phyloP scores from a whole-genome alignment of 306 rosid species.

The Betula pendula region DNA sequence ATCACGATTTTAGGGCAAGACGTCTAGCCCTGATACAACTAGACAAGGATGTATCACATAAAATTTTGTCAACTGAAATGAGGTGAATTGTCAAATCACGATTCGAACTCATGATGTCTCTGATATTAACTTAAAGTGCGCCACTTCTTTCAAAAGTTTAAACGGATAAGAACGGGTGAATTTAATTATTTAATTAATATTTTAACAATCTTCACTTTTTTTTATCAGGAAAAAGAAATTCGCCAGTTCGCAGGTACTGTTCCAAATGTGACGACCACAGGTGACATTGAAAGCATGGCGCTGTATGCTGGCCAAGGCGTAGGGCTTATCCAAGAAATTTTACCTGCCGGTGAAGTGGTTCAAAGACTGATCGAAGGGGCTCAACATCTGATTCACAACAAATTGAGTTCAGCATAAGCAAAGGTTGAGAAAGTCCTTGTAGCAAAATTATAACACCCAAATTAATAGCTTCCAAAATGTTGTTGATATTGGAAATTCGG shows the following conservation, averaged over 20 bases:
- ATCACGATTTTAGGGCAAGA: too few relatives aligned
- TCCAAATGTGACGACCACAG: conserved; percentile 60
- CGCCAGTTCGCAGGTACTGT: conserved; percentile 61
- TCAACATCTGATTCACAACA: conserved; percentile 48
- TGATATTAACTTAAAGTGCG: too few relatives aligned
- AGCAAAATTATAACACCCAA: too few relatives aligned
- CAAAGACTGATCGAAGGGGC: conserved; percentile 74
- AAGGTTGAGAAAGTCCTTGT: background rate
- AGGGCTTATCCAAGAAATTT: conserved; percentile 66
- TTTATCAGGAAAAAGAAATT: conserved; percentile 70
- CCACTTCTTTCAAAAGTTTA: too few relatives aligned
- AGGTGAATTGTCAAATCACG: too few relatives aligned
- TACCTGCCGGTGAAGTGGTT: conserved; percentile 70
- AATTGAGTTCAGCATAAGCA: conserved; percentile 25
- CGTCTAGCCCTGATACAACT: too few relatives aligned
- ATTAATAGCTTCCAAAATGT: background rate
- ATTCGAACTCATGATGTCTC: too few relatives aligned
- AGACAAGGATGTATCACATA: too few relatives aligned
- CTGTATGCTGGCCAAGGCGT: conserved; percentile 85
- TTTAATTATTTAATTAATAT: too few relatives aligned
- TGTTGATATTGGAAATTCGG: background rate
- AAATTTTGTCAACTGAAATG: too few relatives aligned
- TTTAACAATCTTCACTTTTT: too few relatives aligned
- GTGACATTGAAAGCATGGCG: conserved; percentile 81
- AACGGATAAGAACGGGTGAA: too few relatives aligned